Base-by-base conservation (phyloP, 441 rosid species). In the Adansonia rubrostipa region DNA sequence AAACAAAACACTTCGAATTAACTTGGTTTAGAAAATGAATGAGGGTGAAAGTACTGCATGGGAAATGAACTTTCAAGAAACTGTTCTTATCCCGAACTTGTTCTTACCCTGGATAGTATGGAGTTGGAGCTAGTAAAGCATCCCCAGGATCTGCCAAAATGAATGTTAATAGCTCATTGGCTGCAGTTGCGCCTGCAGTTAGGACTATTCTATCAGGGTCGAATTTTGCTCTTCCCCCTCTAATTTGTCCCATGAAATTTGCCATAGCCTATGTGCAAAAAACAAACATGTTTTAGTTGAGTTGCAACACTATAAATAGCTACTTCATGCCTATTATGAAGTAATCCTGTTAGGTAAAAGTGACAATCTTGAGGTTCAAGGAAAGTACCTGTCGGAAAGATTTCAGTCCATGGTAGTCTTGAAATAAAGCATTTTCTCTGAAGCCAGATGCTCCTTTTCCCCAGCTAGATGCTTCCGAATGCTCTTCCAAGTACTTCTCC, bases 361-460 rank as follows among this genome's bases (percentile, higher is more conserved):
- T 4, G 20, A 47, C 54, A 69, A 7, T 44, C 14, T 44, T 13
- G 15, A n/a, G 7, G 64, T 0, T 58, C 14, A 8, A 50, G 56
- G 14, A 9, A 78, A 53, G 3, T 75, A 86, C 88, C 83, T 84
- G 82, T 80, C 98, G 81, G 86, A 96, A 93, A 67, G 95, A 82
- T 78, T 80, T 85, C 5, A 96, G 97, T 36, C 99, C 99, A 20
- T 93, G 99, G 75, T 96, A 96, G 78, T 93, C 98, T 85, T 96
- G 99, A 71, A 93, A 96, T 87, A 96, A 86, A 20, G 99, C 99
- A 82, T 93, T 96, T 80, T 92, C 98, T 81, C 91, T 82, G 69
- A 96, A 96, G 4, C 96, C 89, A 6, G 88, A 83, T 0, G 92
- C 89, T 74, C 96, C 99, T 79, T 87, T 82, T 24, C 92, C 97